phyloP scores from a whole-genome alignment of 805 yeast species.

The Lipomyces anomalus region DNA sequence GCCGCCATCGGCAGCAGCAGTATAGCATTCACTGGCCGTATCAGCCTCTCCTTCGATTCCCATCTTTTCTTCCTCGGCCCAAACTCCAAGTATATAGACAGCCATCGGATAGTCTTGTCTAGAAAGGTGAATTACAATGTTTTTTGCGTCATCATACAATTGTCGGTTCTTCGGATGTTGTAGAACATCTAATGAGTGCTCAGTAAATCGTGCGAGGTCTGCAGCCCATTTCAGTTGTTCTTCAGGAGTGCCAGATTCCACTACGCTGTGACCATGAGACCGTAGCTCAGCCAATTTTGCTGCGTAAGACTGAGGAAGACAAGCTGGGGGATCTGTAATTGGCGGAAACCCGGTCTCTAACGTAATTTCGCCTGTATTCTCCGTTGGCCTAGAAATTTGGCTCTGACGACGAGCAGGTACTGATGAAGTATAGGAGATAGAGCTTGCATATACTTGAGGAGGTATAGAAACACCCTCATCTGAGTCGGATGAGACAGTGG shows the following conservation, averaged over 20 bases:
- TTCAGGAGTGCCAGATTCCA: background rate
- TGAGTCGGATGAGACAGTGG: no score
- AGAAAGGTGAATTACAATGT: conserved; percentile 1
- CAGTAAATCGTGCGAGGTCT: conserved; percentile 1
- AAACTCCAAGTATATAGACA: conserved; percentile 29
- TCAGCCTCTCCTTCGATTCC: conserved; percentile 22
- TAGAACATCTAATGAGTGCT: background rate
- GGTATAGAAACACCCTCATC: no score
- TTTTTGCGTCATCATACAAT: conserved; percentile 3
- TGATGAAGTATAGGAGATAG: no score
- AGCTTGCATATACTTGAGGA: no score
- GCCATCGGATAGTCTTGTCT: conserved; percentile 23
- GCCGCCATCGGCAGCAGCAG: conserved; percentile 32
- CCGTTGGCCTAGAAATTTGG: no score
- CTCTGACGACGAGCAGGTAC: no score
- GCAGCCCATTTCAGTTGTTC: conserved; percentile 17
- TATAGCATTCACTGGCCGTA: conserved; percentile 28
- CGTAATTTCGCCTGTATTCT: conserved; percentile 5
- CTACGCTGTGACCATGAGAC: background rate
- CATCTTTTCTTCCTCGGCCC: conserved; percentile 30
- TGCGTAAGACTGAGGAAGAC: conserved; percentile 9
- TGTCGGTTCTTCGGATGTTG: conserved; percentile 2
- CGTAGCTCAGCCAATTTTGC: conserved; percentile 6
- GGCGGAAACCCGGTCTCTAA: conserved; percentile 10
- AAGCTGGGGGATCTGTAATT: background rate